Evolutionary conservation across 306 rosid species (phyloP).

Genomic region (Cucurbita argyrosperma): DNA sequence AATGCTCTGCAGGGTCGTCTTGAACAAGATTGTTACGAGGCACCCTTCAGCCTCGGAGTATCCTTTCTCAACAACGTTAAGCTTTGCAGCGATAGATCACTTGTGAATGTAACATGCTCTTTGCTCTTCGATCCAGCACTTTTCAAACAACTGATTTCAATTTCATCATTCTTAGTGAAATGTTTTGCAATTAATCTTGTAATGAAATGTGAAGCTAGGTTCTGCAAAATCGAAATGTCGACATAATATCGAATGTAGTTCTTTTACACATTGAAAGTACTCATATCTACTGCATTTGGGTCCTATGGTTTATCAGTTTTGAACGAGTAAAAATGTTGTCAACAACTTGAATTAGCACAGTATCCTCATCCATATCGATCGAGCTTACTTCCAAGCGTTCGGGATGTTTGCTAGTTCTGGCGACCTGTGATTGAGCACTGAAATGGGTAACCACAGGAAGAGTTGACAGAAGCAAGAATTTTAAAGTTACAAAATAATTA

Average conservation of each 20-base stretch:
- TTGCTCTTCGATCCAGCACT: background rate
- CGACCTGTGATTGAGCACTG: background rate
- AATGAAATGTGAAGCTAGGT: background rate
- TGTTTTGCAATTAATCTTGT: background rate
- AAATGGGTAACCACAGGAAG: background rate
- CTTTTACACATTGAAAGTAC: background rate
- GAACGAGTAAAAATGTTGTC: background rate
- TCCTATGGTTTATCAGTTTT: background rate
- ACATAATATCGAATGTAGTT: background rate
- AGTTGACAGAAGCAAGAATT: background rate
- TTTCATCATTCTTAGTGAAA: background rate
- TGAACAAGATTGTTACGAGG: background rate
- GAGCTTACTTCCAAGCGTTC: background rate
- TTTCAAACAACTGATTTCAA: background rate
- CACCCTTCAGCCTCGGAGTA: background rate
- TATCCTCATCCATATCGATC: background rate
- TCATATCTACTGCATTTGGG: background rate
- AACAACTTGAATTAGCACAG: background rate
- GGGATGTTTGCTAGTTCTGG: background rate
- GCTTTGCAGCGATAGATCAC: background rate
- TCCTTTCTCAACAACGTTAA: background rate
- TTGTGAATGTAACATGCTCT: background rate
- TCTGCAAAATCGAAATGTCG: background rate
- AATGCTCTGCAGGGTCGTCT: background rate
- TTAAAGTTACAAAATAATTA: background rate